phyloP scores from a whole-genome alignment of 2,329 filamentous ascomycete genomes.

The Trichoderma sp. region DNA sequence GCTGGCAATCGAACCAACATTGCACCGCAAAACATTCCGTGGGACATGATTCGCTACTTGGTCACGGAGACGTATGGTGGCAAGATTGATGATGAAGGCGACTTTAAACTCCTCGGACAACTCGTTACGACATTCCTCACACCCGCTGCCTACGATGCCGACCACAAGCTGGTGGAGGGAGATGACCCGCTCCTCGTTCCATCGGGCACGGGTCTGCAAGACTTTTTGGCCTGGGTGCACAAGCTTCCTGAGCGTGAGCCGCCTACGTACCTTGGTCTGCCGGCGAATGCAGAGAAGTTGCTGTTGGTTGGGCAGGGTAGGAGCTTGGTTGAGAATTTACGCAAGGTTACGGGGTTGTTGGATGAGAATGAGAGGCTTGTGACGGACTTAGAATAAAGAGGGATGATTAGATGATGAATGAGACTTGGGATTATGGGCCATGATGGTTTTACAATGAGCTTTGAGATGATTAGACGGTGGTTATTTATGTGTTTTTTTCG shows the following conservation, averaged over 20 bases:
- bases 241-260: conserved; percentile 91
- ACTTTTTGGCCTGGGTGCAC: conserved; percentile 91
- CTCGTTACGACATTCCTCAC: conserved; percentile 81
- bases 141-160: conserved; percentile 85
- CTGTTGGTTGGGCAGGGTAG: conserved; percentile 84
- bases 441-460: not conserved
- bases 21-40: conserved; percentile 89
- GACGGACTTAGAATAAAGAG: conserved; percentile 51
- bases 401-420: not conserved
- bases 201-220: conserved; percentile 75
- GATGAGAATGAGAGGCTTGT: conserved; percentile 94
- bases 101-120: conserved; percentile 71
- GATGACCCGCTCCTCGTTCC: conserved; percentile 72
- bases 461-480: not conserved
- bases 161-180: conserved; percentile 82
- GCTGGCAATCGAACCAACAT: conserved; percentile 88
- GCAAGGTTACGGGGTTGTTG: conserved; percentile 80
- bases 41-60: conserved; percentile 91
- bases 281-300: conserved; percentile 95
- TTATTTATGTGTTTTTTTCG: not conserved
- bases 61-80: conserved; percentile 95
- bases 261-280: conserved; percentile 89
- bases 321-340: conserved; percentile 80
- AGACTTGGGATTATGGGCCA: not conserved
- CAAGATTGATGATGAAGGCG: conserved; percentile 90